A percentile compares a stretch with the other conserved stretches of the same genome.
phyloP scores from a whole-genome alignment of 345 rosid genomes.

The Salix caprea region DNA sequence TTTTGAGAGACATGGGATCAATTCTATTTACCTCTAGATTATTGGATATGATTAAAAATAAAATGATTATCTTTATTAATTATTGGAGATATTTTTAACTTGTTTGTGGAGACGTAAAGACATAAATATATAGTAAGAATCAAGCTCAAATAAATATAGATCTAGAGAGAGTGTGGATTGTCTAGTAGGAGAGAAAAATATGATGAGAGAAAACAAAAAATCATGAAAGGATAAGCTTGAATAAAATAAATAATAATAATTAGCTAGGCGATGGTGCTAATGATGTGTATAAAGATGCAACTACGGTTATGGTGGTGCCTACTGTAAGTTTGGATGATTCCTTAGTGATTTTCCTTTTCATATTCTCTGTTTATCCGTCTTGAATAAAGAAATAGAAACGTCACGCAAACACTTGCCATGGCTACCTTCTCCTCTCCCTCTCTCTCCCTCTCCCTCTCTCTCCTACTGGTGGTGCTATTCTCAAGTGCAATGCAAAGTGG shows the following conservation, averaged over 20 bases:
- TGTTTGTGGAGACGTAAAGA: not conserved
- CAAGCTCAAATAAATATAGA: not conserved
- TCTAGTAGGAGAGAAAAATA: conserved; percentile 8
- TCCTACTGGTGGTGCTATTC: conserved; percentile 14
- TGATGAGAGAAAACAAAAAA: not conserved
- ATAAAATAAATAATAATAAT: not conserved
- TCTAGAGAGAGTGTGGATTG: conserved; percentile 5
- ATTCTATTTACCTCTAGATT: no score
- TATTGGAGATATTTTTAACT: no score
- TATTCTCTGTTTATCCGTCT: conserved; percentile 15
- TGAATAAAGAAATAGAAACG: conserved; percentile 27
- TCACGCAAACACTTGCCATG: conserved; percentile 35
- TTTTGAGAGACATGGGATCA: no score
- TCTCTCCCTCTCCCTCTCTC: not conserved
- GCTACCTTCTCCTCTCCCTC: not conserved
- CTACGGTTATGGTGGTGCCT: conserved; percentile 21
- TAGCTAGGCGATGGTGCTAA: conserved; percentile 14
- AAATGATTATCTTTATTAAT: no score
- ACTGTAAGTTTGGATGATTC: conserved; percentile 30
- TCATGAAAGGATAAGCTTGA: not conserved
- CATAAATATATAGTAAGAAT: not conserved
- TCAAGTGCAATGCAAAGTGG: conserved; percentile 43
- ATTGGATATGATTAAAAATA: no score
- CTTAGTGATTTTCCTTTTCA: conserved; percentile 39
- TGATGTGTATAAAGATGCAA: conserved; percentile 26